Evolutionary conservation across 352 stramenopile genomes (phyloP), one percentile per base, ranked within the genome.

Genomic region (Blastocystis sp.): DNA sequence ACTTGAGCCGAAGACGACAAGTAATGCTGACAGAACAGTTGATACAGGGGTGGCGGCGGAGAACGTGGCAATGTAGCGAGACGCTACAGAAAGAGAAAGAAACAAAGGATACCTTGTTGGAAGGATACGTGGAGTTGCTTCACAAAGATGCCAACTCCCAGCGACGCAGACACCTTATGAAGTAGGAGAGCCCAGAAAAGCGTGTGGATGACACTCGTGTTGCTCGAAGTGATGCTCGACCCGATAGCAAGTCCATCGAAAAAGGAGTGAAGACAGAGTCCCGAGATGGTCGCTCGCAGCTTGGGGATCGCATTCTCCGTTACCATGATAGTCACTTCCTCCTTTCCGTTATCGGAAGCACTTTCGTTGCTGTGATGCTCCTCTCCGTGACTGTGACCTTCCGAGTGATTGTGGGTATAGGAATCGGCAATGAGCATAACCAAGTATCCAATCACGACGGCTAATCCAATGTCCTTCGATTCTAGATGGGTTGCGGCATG

Each of bases 401-500:
- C 57, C 6, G n/a, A 24, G 18, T 34, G 27, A 18, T 21, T 24
- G 46, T 78, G 67, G n/a, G 49, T 44, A 38, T 59, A 36, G 24
- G 67, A 78, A 61, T 78, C 67, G 14, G 67, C 42, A 40, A 78
- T 21, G 36, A 78, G 56, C 67, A 78, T 78, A 4, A 40, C 46
- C 21, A 78, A 34, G 32, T 57, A 78, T 14, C 67, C 67, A 61
- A 78, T 42, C 11, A 78, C 67, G n/a, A 78, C 57, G 4, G 67
- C 67, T 44, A 78, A 56, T 61, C 67, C 67, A 34, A 78, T 78
- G 34, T 78, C 57, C 67, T 61, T 78, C 49, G 67, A 29, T n/a
- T 78, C 67, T 14, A 78, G 44, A 36, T 78, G 67, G 0, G 14
- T 34, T 34, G 29, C 9, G 4, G 36, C 29, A 24, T 6, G 0